These are phyloP conservation scores for Sphenostylis stenocarpa DNA, from an alignment of 306 rosid genomes.

Conservation along the genomic window DNA sequence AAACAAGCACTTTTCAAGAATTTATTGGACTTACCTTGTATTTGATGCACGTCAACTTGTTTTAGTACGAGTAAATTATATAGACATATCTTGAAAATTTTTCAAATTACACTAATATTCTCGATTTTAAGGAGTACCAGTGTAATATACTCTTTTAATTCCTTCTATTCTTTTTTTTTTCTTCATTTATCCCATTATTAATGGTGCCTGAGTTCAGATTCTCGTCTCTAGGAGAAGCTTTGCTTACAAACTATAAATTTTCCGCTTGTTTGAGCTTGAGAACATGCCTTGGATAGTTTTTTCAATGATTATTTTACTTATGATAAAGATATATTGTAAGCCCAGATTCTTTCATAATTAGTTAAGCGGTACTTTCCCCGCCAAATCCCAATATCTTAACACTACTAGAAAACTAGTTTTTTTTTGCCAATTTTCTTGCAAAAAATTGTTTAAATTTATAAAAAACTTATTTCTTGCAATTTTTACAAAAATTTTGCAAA, in stretches of 20 bases:
- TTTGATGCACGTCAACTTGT: background rate
- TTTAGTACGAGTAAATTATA: background rate
- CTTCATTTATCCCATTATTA: background rate
- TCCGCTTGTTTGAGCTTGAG: background rate
- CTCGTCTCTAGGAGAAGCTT: background rate
- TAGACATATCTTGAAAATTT: no score
- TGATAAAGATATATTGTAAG: background rate
- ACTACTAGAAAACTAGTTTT: no score
- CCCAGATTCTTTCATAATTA: background rate
- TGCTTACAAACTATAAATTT: background rate
- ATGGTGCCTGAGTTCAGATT: background rate
- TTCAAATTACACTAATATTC: no score
- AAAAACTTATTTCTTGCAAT: no score
- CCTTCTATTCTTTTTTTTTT: background rate
- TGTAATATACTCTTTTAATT: background rate
- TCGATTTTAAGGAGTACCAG: no score
- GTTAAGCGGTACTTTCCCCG: background rate
- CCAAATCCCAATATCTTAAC: background rate
- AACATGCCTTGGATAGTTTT: background rate
- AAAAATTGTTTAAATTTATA: no score
- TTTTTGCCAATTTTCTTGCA: no score
- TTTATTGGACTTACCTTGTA: background rate
- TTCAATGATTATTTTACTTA: background rate
- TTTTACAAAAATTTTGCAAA: no score
- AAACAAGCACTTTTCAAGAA: background rate